Percentiles rank a stretch among this genome's conserved stretches.
phyloP scores from a whole-genome alignment of 2,329 filamentous ascomycete genomes.

The Colletotrichum sp. region DNA sequence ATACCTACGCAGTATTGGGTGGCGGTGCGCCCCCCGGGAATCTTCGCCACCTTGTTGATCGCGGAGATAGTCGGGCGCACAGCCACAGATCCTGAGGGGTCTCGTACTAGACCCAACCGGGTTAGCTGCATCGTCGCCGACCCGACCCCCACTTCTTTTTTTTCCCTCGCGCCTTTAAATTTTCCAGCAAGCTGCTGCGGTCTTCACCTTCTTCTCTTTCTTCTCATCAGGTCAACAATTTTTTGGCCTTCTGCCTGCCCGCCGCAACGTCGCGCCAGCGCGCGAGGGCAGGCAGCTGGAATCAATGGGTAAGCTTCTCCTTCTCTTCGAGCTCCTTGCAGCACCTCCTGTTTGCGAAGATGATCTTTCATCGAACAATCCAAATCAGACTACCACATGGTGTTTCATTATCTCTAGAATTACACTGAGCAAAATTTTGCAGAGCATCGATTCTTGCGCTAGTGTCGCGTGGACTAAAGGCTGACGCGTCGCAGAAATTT shows the following conservation, averaged over 20 bases:
- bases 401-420: constrained; percentile 58
- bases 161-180: constrained; percentile 18
- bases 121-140: constrained; percentile 27
- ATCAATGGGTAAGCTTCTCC: constrained; percentile 12
- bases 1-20: constrained; percentile 6
- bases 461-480: not conserved
- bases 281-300: not conserved
- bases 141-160: not conserved
- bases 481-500: constrained; percentile 9
- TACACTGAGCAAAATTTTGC: constrained; percentile 58
- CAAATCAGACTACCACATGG: constrained; percentile 65
- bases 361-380: constrained; percentile 61
- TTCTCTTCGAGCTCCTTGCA: not conserved
- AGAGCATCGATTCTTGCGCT: not conserved
- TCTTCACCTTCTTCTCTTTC: constrained; percentile 21
- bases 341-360: constrained; percentile 34
- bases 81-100: constrained; percentile 35
- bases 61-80: constrained; percentile 29
- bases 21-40: constrained; percentile 14
- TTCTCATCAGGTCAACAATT: constrained; percentile 24
- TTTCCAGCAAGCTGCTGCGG: constrained; percentile 29
- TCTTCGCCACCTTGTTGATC: constrained; percentile 28
- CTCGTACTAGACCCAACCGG: constrained; percentile 9
- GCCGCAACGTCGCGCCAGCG: not conserved
- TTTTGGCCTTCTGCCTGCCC: constrained; percentile 5